These are phyloP conservation scores for Ogataea trehalophila DNA, from an alignment of 805 yeast genomes.

Conservation along the genomic window DNA sequence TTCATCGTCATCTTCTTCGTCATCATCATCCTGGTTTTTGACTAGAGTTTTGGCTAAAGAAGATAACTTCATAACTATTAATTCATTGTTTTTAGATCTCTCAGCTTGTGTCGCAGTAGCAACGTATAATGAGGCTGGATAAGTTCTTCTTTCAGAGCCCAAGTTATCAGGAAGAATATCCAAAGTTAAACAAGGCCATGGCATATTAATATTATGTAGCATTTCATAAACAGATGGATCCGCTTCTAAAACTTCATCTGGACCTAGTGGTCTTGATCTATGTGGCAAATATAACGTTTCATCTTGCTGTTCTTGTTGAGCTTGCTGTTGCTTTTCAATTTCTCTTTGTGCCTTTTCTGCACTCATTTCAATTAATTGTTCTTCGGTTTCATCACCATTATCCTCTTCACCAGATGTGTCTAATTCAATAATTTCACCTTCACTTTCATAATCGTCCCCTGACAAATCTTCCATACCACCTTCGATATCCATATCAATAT, in stretches of 20 bases:
- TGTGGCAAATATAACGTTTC: slow-evolving; percentile 76
- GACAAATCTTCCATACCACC: slow-evolving; percentile 79
- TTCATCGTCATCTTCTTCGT: slow-evolving; percentile 65
- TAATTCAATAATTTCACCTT: slow-evolving; percentile 80
- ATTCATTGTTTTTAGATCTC: slow-evolving; percentile 80
- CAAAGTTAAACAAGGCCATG: slow-evolving; percentile 95
- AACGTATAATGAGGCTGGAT: slow-evolving; percentile 80
- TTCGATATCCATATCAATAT: slow-evolving; percentile 56
- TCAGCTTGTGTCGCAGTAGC: slow-evolving; percentile 94
- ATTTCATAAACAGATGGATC: slow-evolving; percentile 95
- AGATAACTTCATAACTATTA: slow-evolving; percentile 77
- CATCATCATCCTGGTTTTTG: slow-evolving; percentile 75
- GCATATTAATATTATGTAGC: slow-evolving; percentile 89
- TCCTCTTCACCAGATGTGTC: slow-evolving; percentile 56
- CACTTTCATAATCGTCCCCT: slow-evolving; percentile 91
- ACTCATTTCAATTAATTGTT: slow-evolving; percentile 11
- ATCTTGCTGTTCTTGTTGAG: slow-evolving; percentile 30
- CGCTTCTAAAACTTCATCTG: slow-evolving; percentile 93
- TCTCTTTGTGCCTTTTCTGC: slow-evolving; percentile 14
- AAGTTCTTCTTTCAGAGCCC: slow-evolving; percentile 84
- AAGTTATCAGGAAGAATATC: slow-evolving; percentile 82
- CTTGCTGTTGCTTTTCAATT: slow-evolving; percentile 30
- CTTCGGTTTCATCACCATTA: slow-evolving; percentile 34
- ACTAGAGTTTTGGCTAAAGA: slow-evolving; percentile 81
- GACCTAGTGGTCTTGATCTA: slow-evolving; percentile 83